These are phyloP conservation scores for Pythium sp. DNA, from an alignment of 352 stramenopile genomes.

Conservation along the genomic window DNA sequence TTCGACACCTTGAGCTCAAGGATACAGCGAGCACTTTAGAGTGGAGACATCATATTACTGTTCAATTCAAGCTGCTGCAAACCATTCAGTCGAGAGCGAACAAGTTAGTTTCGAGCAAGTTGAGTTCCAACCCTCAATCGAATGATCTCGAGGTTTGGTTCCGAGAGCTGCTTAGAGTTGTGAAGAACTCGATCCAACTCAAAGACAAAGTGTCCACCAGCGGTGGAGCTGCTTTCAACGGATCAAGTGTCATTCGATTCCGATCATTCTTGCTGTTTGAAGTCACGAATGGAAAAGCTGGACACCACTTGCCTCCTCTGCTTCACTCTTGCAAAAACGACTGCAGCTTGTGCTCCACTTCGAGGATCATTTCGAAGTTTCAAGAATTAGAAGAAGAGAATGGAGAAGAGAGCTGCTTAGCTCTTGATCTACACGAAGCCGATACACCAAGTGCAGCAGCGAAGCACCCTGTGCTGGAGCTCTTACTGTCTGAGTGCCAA, in stretches of 20 bases:
- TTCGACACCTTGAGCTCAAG: not conserved
- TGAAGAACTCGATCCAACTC: not conserved
- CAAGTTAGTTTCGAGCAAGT: not conserved
- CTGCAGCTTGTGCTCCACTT: not conserved
- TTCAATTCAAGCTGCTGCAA: not conserved
- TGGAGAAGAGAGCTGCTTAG: not conserved
- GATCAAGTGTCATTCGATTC: not conserved
- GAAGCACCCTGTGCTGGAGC: constrained; percentile 6
- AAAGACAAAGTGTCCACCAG: not conserved
- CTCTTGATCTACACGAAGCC: not conserved
- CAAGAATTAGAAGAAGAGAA: constrained; percentile 4
- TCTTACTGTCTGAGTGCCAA: not conserved
- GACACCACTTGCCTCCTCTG: not conserved
- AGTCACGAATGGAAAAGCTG: not conserved
- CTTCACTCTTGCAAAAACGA: constrained; percentile 5
- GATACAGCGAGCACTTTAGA: not conserved
- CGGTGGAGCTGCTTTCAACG: not conserved
- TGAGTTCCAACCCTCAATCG: not conserved
- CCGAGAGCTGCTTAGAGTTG: not conserved
- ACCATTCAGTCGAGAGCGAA: not conserved
- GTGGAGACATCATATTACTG: not conserved
- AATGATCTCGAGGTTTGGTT: not conserved
- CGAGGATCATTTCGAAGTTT: not conserved
- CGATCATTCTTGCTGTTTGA: constrained; percentile 10
- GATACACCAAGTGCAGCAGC: not conserved